These are phyloP conservation scores for Tilletia setariae DNA, from an alignment of 1,284 basidiomycete genomes.

Conservation along the genomic window DNA sequence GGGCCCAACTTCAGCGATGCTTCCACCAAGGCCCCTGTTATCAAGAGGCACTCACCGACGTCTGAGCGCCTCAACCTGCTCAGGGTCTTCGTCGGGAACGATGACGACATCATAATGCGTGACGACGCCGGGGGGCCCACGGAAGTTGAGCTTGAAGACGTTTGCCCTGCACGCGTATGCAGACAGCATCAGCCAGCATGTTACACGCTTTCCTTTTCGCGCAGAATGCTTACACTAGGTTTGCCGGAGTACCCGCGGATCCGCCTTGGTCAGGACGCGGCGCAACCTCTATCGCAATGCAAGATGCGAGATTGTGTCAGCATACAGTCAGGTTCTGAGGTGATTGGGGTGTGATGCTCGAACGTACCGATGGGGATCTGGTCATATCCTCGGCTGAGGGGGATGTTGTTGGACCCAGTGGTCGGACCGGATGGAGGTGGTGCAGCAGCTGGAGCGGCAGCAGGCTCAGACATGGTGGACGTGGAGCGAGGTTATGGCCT, in stretches of 20 bases:
- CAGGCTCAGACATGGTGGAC: too few relatives aligned
- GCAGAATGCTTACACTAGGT: conserved; percentile 1
- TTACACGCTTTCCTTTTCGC: too few relatives aligned
- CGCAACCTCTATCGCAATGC: background rate
- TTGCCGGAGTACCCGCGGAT: background rate
- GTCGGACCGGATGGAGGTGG: too few relatives aligned
- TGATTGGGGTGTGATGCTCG: too few relatives aligned
- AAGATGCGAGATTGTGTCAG: background rate
- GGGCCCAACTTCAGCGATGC: background rate
- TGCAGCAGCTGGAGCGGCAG: too few relatives aligned
- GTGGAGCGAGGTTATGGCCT: too few relatives aligned
- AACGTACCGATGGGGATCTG: too few relatives aligned
- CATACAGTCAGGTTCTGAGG: too few relatives aligned
- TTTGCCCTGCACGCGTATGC: background rate
- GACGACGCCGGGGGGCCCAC: conserved; percentile 7
- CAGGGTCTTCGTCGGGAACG: conserved; percentile 9
- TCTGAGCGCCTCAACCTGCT: background rate
- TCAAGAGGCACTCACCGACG: background rate
- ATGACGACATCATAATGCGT: conserved; percentile 33
- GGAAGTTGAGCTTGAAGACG: conserved; percentile 7
- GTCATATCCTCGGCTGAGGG: too few relatives aligned
- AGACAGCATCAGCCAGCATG: too few relatives aligned
- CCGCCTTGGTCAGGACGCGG: conserved; percentile 9
- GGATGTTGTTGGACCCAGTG: too few relatives aligned
- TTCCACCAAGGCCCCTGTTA: background rate